Conservation (phyloP, 179 eudicot species). For the Amaranthus tricolor region DNA sequence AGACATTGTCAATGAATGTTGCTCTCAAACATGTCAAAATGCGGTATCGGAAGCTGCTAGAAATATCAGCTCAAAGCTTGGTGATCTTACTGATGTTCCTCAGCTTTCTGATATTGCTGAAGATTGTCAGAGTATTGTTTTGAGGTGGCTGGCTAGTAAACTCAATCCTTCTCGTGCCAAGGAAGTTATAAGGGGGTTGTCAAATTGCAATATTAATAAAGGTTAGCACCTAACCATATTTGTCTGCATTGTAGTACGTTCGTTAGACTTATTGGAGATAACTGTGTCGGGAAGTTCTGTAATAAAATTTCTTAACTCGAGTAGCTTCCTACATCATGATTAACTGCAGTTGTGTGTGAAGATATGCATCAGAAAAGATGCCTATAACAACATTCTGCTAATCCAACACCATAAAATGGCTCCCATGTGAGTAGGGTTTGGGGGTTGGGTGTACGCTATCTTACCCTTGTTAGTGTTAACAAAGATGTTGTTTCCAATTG, state of each 20-base stretch:
- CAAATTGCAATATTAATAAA: constrained; percentile 87
- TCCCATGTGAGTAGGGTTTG: no score
- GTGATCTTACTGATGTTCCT: constrained; percentile 46
- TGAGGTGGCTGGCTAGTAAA: constrained; percentile 86
- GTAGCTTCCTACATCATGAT: neutral
- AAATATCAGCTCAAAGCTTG: constrained; percentile 59
- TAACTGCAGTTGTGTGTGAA: neutral
- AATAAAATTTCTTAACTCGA: neutral
- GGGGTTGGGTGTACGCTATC: no score
- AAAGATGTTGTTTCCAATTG: no score
- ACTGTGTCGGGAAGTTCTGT: neutral
- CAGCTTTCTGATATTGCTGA: constrained; percentile 49
- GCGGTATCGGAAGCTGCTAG: constrained; percentile 81
- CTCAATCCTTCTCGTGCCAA: constrained; percentile 73
- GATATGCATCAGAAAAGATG: neutral
- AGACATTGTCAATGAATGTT: constrained; percentile 83
- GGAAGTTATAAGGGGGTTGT: constrained; percentile 77
- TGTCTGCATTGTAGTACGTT: neutral
- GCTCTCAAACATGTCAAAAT: constrained; percentile 76
- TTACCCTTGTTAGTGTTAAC: no score
- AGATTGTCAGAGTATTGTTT: constrained; percentile 72
- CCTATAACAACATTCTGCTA: neutral
- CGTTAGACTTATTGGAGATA: neutral
- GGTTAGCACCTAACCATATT: constrained; percentile 39
- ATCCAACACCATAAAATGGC: no score